These are phyloP conservation scores for Avena insularis DNA, from an alignment of 176 grass and related monocot genomes.

Conservation along the genomic window DNA sequence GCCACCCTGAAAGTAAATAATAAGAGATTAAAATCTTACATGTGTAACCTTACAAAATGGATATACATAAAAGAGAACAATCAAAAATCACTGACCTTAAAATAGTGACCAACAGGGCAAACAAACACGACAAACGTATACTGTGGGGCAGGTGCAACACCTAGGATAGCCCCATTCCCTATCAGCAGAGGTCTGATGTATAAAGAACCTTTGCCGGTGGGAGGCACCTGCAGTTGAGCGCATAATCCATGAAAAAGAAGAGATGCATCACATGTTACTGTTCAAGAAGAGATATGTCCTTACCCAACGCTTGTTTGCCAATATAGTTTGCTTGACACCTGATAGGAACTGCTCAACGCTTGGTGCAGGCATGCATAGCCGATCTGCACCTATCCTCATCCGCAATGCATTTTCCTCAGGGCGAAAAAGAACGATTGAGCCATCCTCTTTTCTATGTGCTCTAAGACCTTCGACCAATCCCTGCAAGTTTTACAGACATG, in stretches of 20 bases:
- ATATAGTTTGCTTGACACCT: conserved; percentile 73
- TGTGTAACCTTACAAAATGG: conserved; percentile 3
- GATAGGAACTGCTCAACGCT: conserved; percentile 79
- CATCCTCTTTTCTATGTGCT: conserved; percentile 79
- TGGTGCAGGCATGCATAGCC: conserved; percentile 88
- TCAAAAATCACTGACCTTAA: conserved; percentile 60
- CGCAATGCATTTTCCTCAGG: conserved; percentile 76
- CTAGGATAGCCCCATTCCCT: conserved; percentile 83
- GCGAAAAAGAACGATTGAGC: conserved; percentile 77
- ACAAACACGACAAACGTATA: conserved; percentile 91
- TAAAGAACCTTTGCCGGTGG: conserved; percentile 83
- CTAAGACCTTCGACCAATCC: conserved; percentile 91
- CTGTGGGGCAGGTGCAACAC: conserved; percentile 78
- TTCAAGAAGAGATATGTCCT: conserved; percentile 23
- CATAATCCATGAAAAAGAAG: conserved; percentile 26
- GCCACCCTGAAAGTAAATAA: conserved; percentile 65
- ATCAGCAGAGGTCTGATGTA: conserved; percentile 88
- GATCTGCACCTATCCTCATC: conserved; percentile 71
- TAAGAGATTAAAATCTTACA: conserved; percentile 12
- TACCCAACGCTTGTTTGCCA: conserved; percentile 94
- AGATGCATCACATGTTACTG: neutral
- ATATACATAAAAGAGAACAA: neutral
- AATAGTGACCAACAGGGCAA: conserved; percentile 94
- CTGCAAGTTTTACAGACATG: conserved; percentile 37
- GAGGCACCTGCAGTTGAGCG: conserved; percentile 66